Evolutionary conservation across 225 moss, liverwort and hornwort species (phyloP), one percentile per base, ranked within the genome.

Genomic region (Physcomitrium patens): DNA sequence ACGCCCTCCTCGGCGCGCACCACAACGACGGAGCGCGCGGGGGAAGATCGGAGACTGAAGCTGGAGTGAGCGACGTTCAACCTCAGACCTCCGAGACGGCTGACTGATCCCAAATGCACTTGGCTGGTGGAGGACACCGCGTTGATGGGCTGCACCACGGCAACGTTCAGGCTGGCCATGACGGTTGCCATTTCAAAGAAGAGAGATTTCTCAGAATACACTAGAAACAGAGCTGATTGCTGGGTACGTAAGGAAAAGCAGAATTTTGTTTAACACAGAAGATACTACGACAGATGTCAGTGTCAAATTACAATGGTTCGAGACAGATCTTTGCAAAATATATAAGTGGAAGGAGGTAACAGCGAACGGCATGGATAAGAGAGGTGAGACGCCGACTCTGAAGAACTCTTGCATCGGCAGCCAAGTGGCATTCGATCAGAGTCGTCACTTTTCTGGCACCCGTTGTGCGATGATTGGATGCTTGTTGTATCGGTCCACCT

Each of bases 1-100:
- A 54, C 52, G 0, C 63, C 52, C 3, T 85, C 79, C 58, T 81
- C 81, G 17, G 85, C 82, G 10, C 76, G 76, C 53, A 82, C 82
- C 53, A 77, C 61, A 19, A 76, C 55, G 2, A 61, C 20, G 7
- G 53, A 15, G 0, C 82, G 64, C 3, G 73, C 69, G 2, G 69
- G 24, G 10, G 31, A 37, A 37, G 60, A 18, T 13, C 64, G 65
- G 26, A 53, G 13, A n/a, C 10, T 10, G 1, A 65, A 55, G 0
- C 44, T 48, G 12, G 52, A 43, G 7, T 28, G 59, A 0, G 53
- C 50, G 10, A 71, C 60, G 5, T 57, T 72, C 12, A 76, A 47
- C 4, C 79, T 58, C 11, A 79, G 13, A 1, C 82, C 76, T 4
- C 65, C 70, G 47, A 78, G 68, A 0, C 79, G 59, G 15, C 64